Evolutionary conservation across 345 rosid species (phyloP).

Genomic region (Gossypium thurberi): DNA sequence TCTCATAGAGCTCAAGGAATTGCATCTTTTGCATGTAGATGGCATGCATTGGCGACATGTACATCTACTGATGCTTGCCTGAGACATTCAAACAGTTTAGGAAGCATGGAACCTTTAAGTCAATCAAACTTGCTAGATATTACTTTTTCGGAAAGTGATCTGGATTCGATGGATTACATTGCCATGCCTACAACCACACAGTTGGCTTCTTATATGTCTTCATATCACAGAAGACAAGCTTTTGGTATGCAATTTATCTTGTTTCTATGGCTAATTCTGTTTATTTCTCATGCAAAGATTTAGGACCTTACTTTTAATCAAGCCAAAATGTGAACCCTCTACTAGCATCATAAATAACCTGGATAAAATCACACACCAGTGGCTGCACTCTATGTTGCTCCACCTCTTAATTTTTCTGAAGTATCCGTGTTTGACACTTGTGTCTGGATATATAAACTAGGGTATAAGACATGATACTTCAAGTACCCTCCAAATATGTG

Average conservation of each 20-base stretch:
- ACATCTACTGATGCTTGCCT: conserved; percentile 36
- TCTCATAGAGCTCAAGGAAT: conserved; percentile 80
- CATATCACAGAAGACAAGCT: conserved; percentile 77
- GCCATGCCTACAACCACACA: conserved; percentile 53
- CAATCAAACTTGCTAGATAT: conserved; percentile 22
- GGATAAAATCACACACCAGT: not conserved
- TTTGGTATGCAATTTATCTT: conserved; percentile 48
- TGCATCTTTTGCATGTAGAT: conserved; percentile 65
- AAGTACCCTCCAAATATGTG: not conserved
- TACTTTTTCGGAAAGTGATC: conserved; percentile 68
- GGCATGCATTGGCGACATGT: conserved; percentile 87
- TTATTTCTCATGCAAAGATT: not conserved
- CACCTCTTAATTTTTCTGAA: not conserved
- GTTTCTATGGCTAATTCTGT: not conserved
- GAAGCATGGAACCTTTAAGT: conserved; percentile 36
- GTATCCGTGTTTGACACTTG: not conserved
- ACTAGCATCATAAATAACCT: not conserved
- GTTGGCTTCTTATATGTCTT: conserved; percentile 55
- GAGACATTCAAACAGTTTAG: conserved; percentile 42
- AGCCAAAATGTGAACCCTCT: not conserved
- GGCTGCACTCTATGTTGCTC: not conserved
- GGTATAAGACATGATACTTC: not conserved
- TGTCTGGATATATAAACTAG: not conserved
- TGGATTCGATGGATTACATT: conserved; percentile 67
- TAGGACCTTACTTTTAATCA: conserved; percentile 1